Conservation (phyloP, 2,329 filamentous ascomycete species). For the Byssothecium circinans region DNA sequence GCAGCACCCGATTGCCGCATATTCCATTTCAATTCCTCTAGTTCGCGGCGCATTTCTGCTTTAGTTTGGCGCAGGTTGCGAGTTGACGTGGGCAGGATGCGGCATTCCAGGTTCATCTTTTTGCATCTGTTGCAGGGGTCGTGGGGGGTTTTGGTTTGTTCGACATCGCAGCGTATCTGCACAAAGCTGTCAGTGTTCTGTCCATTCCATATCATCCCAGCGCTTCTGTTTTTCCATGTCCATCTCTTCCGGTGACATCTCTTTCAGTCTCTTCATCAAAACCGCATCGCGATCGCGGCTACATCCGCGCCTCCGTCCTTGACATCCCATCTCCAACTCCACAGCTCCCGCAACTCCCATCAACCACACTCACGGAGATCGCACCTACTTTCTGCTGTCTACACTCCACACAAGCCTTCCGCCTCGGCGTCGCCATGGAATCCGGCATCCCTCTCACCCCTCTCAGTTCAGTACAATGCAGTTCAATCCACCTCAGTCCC, state of each 20-base stretch:
- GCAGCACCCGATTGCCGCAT: constrained; percentile 30
- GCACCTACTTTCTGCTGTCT: constrained; percentile 39
- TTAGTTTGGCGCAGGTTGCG: constrained; percentile 42
- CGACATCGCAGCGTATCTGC: constrained; percentile 44
- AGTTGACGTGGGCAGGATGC: constrained; percentile 41
- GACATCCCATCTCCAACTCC: neutral
- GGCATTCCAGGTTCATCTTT: constrained; percentile 41
- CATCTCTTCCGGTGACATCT: too few species aligned
- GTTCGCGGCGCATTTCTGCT: constrained; percentile 42
- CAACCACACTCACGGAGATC: too few species aligned
- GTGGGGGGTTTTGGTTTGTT: constrained; percentile 42
- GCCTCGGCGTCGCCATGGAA: constrained; percentile 33
- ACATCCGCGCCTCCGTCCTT: neutral
- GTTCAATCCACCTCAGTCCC: too few species aligned
- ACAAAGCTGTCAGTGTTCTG: constrained; percentile 12
- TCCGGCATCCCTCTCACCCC: neutral
- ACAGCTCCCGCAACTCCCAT: too few species aligned
- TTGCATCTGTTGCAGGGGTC: constrained; percentile 40
- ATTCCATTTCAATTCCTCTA: constrained; percentile 41
- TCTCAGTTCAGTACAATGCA: too few species aligned
- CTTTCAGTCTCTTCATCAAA: too few species aligned
- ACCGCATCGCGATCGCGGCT: too few species aligned
- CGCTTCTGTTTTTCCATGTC: too few species aligned
- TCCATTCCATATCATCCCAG: neutral
- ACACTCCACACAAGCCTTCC: constrained; percentile 43